A percentile compares a stretch with the other conserved stretches of the same genome.
Evolutionary conservation across 495 filamentous ascomycete genomes (phyloP).

Genomic region (Penicillium alfredii): DNA sequence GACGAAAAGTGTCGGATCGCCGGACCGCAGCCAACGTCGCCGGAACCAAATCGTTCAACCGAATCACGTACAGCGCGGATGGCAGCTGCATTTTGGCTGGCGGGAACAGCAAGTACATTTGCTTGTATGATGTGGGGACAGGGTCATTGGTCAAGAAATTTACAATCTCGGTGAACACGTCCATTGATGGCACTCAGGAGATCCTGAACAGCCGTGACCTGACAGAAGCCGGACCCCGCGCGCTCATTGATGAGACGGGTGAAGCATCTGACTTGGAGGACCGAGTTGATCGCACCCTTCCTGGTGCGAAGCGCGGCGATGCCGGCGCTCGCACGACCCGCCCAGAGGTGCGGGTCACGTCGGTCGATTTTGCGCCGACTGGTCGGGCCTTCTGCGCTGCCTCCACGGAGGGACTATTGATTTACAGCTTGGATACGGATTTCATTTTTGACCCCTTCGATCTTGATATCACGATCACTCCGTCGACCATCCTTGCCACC

Average conservation of each 20-base stretch:
- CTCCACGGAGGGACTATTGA: slow-evolving; percentile 85
- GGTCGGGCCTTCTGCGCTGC: slow-evolving; percentile 91
- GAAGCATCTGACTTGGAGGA: slow-evolving; percentile 86
- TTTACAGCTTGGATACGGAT: slow-evolving; percentile 80
- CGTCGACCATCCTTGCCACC: slow-evolving; percentile 67
- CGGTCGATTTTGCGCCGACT: slow-evolving; percentile 80
- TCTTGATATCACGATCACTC: slow-evolving; percentile 87
- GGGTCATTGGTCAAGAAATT: slow-evolving; percentile 90
- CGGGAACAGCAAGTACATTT: slow-evolving; percentile 96
- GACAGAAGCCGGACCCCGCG: slow-evolving; percentile 83
- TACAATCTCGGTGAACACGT: slow-evolving; percentile 88
- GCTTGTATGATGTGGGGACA: slow-evolving; percentile 84
- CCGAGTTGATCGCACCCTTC: slow-evolving; percentile 75
- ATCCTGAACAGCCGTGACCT: slow-evolving; percentile 87
- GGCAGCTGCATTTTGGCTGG: slow-evolving; percentile 83
- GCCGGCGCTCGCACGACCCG: slow-evolving; percentile 64
- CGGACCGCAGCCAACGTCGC: slow-evolving; percentile 83
- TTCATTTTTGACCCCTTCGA: slow-evolving; percentile 91
- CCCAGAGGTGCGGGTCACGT: slow-evolving; percentile 80
- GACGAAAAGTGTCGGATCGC: slow-evolving; percentile 78
- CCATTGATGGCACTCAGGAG: slow-evolving; percentile 91
- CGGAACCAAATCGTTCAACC: slow-evolving; percentile 83
- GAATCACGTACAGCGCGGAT: slow-evolving; percentile 83
- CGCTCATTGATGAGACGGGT: slow-evolving; percentile 75
- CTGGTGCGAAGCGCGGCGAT: slow-evolving; percentile 82